Evolutionary conservation across 345 rosid species (phyloP), one percentile per base, ranked within the genome.

Genomic region (Murraya koenigii): DNA sequence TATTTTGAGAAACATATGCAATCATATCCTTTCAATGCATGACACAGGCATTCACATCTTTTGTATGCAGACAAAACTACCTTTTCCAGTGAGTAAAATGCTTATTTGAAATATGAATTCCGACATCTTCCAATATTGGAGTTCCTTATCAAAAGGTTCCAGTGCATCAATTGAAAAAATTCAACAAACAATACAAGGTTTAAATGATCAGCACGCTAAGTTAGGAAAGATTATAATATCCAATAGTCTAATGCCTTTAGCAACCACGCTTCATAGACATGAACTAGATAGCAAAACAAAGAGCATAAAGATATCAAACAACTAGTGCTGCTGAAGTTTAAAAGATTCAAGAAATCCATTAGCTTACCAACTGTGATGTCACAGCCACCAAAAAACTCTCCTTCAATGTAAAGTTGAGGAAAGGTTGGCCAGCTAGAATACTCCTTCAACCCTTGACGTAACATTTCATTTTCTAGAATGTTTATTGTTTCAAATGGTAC

Each of bases 341-440:
- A 75, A 56, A 28, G 49, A 47, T 14, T 76, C 17, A 0, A 30
- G 30, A 20, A 66, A 36, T 20, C 55, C 64, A 71, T 49, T 32
- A 71, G 71, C 88, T 82, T 82, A 91, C 95, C 98, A 71, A 93
- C 82, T 25, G 98, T 88, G 26, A 95, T 95, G 84, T 95, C 98
- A 75, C 98, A 90, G 44, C 98, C 97, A 73, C 98, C 98, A 66
- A 86, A 95, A 69, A 95, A 95, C 75, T 95, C 98, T 62, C 98
- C 98, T 1, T 85, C 97, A 4, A 95, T 84, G 52, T 95, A 95
- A 71, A 95, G 95, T 81, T 95, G 97, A 80, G 97, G 98, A 80
- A 95, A 95, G 60, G 98, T 95, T 1, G 98, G 98, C 98, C 98
- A 93, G 66, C 70, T 93, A 4, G 98, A 93, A 76, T 93, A 95